phyloP scores from a whole-genome alignment of 2,329 filamentous ascomycete genomes.

The Alternaria tenuissima region DNA sequence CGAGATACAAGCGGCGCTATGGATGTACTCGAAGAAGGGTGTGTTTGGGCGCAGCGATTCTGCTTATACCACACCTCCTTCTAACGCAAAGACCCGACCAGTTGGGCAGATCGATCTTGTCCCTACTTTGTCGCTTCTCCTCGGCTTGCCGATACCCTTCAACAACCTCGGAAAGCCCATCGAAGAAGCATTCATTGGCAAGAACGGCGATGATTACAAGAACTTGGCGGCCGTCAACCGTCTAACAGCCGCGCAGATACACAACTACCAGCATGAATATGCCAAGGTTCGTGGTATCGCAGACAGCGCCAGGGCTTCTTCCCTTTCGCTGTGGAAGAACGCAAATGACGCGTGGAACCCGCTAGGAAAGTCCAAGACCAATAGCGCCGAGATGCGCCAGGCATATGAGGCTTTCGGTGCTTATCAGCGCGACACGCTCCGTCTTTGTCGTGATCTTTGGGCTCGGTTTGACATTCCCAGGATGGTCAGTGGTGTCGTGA shows the following conservation, averaged over 20 bases:
- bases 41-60: constrained; percentile 80
- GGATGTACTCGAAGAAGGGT: constrained; percentile 95
- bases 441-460: constrained; percentile 85
- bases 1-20: constrained; percentile 91
- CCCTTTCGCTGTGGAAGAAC: constrained; percentile 66
- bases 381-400: constrained; percentile 51
- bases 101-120: constrained; percentile 91
- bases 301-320: constrained; percentile 64
- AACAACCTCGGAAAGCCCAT: constrained; percentile 95
- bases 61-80: constrained; percentile 64
- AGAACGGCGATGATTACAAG: constrained; percentile 72
- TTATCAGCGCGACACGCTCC: constrained; percentile 82
- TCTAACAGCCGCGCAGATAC: constrained; percentile 82
- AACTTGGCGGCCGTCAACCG: constrained; percentile 81
- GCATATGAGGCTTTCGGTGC: constrained; percentile 67
- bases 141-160: constrained; percentile 93
- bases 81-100: constrained; percentile 79
- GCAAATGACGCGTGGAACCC: constrained; percentile 65
- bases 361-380: constrained; percentile 45
- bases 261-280: constrained; percentile 88
- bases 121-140: constrained; percentile 84
- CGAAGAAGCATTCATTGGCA: constrained; percentile 86
- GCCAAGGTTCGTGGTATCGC: constrained; percentile 74
- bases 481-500: constrained; percentile 80
- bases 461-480: constrained; percentile 87